Conservation (phyloP, 2,329 filamentous ascomycete species). For the Colletotrichum shisoi region DNA sequence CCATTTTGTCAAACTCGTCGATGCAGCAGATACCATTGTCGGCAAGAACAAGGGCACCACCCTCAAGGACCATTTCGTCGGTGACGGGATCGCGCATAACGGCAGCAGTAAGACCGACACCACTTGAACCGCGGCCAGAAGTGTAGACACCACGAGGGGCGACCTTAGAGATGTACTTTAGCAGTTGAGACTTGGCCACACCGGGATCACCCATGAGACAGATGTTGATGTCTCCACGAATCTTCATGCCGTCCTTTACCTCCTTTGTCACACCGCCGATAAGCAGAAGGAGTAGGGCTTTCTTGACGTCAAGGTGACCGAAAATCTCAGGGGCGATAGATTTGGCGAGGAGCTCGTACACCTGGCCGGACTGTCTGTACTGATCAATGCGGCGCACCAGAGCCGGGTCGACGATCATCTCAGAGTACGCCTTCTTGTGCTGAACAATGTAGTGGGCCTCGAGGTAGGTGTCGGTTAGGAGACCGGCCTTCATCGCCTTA, state of each 20-base stretch:
- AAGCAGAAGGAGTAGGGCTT: constrained; percentile 90
- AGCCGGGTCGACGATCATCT: constrained; percentile 82
- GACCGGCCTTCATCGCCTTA: constrained; percentile 91
- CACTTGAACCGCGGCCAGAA: constrained; percentile 80
- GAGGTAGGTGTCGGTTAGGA: constrained; percentile 96
- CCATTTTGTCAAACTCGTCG: constrained; percentile 90
- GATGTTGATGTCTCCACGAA: constrained; percentile 98
- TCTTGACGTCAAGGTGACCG: constrained; percentile 96
- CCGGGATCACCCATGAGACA: constrained; percentile 99
- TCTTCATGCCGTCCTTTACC: constrained; percentile 98
- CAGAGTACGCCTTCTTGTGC: constrained; percentile 97
- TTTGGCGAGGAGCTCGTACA: constrained; percentile 94
- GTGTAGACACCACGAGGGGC: constrained; percentile 91
- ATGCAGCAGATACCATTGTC: constrained; percentile 88
- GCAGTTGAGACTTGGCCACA: constrained; percentile 97
- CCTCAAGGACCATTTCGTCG: constrained; percentile 84
- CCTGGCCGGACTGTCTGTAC: constrained; percentile 83
- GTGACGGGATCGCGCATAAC: constrained; percentile 86
- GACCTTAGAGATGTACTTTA: constrained; percentile 99
- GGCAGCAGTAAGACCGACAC: constrained; percentile 81
- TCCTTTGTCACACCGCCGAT: constrained; percentile 97
- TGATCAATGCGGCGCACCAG: constrained; percentile 86
- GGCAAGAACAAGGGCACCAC: constrained; percentile 78
- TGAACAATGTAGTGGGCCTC: constrained; percentile 93
- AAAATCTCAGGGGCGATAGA: constrained; percentile 98